Conservation (phyloP, 192 early-diverging fungal species). For the Coemansia sp. region DNA sequence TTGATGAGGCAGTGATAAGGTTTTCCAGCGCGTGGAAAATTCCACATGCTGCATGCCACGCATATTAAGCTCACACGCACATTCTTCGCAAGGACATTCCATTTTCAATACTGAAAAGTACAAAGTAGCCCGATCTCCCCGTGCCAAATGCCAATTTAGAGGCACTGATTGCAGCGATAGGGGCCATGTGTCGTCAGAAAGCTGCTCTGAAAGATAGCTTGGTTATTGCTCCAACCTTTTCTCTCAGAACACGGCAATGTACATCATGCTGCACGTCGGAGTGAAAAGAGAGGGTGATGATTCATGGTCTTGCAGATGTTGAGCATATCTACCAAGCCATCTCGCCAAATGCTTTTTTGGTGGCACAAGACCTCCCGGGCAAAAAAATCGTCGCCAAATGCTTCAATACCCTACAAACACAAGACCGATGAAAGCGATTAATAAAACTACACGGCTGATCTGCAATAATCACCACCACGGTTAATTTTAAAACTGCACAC, state of each 20-base stretch:
- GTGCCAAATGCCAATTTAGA: background rate
- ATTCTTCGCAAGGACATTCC: background rate
- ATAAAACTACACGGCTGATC: background rate
- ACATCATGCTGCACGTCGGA: background rate
- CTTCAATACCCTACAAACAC: background rate
- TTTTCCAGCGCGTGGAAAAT: background rate
- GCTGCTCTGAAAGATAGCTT: background rate
- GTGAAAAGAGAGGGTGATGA: background rate
- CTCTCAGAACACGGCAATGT: background rate
- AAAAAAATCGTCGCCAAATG: background rate
- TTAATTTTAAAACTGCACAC: conserved; percentile 4
- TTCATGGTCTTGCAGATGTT: background rate
- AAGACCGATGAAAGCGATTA: background rate
- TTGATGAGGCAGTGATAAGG: background rate
- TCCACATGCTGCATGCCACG: background rate
- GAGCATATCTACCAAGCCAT: background rate
- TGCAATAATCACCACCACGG: background rate
- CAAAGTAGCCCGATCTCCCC: background rate
- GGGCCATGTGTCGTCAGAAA: background rate
- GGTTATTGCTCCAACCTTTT: background rate
- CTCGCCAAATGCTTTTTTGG: background rate
- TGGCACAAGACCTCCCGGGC: too few relatives aligned
- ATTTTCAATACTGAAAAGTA: background rate
- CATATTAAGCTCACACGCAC: background rate
- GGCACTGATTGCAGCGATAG: background rate